phyloP scores from a whole-genome alignment of 495 filamentous ascomycete species.

The Eremomyces bilateralis region DNA sequence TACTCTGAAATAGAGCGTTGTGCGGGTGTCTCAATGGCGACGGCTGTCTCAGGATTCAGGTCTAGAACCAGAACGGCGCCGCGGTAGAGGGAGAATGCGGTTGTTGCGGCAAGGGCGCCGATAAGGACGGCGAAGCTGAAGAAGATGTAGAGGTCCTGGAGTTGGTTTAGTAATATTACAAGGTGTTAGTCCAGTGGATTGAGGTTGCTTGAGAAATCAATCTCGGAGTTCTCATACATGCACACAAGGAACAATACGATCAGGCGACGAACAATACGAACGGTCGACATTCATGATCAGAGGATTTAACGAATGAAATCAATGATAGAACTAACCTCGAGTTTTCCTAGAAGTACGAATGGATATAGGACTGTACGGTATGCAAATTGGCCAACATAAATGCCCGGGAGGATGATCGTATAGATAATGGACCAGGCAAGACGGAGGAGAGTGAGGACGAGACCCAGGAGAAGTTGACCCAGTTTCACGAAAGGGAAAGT shows the following conservation, averaged over 20 bases:
- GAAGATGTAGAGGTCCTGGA: slow-evolving; percentile 42
- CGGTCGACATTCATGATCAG: slow-evolving; percentile 2
- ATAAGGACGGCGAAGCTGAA: slow-evolving; percentile 35
- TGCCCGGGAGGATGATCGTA: slow-evolving; percentile 17
- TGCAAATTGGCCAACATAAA: slow-evolving; percentile 15
- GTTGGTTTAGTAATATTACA: slow-evolving; percentile 7
- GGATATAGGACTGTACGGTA: slow-evolving; percentile 12
- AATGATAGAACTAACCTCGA: slow-evolving; percentile 34
- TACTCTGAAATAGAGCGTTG: background rate
- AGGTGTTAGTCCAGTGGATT: slow-evolving; percentile 8
- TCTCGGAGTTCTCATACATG: too few relatives aligned
- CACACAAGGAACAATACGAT: too few relatives aligned
- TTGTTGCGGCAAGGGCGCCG: slow-evolving; percentile 28
- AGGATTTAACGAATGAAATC: background rate
- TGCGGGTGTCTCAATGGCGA: background rate
- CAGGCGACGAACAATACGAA: too few relatives aligned
- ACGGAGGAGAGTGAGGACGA: slow-evolving; percentile 16
- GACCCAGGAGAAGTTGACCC: slow-evolving; percentile 15
- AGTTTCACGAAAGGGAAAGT: slow-evolving; percentile 19
- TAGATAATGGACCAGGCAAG: slow-evolving; percentile 18
- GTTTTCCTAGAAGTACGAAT: slow-evolving; percentile 27
- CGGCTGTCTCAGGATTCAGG: slow-evolving; percentile 5
- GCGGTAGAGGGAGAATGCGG: slow-evolving; percentile 25
- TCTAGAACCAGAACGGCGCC: slow-evolving; percentile 21
- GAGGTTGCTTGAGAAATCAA: too few relatives aligned